Percentiles rank a stretch among this genome's conserved stretches.
These are phyloP conservation scores for Raffaelea arxii DNA, from an alignment of 2,329 filamentous ascomycete genomes.

Conservation along the genomic window DNA sequence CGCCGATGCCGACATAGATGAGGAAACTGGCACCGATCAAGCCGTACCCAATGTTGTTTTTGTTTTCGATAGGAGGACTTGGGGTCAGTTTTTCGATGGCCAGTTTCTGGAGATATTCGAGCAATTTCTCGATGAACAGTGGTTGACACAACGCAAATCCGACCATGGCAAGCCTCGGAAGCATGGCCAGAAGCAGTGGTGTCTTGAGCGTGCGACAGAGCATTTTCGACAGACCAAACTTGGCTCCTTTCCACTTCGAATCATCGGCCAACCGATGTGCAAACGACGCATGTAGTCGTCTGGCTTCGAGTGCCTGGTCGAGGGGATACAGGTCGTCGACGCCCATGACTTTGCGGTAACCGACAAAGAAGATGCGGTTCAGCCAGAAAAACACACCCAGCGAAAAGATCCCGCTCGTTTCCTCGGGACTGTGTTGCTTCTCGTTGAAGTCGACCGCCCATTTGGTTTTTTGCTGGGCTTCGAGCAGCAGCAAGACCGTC, in stretches of 20 bases:
- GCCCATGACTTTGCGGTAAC: conserved; percentile 22
- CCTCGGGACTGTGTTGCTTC: conserved; percentile 16
- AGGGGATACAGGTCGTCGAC: conserved; percentile 22
- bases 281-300: not conserved
- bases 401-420: conserved; percentile 22
- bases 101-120: conserved; percentile 16
- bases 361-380: conserved; percentile 22
- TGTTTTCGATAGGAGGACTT: too few relatives aligned
- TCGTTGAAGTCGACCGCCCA: not conserved
- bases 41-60: conserved; percentile 21
- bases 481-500: conserved; percentile 10
- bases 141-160: conserved; percentile 22
- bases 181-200: conserved; percentile 1
- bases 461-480: conserved; percentile 12
- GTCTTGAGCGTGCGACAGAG: not conserved
- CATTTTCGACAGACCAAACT: not conserved
- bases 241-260: not conserved
- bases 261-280: not conserved
- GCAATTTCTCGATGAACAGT: conserved; percentile 19
- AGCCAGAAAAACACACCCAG: conserved; percentile 24
- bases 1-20: conserved; percentile 29
- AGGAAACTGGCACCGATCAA: conserved; percentile 28
- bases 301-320: conserved; percentile 8
- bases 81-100: conserved; percentile 12
- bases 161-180: conserved; percentile 16